Base-by-base conservation (phyloP, 1,139 yeast genomes). In the Suhomyces taliae region DNA sequence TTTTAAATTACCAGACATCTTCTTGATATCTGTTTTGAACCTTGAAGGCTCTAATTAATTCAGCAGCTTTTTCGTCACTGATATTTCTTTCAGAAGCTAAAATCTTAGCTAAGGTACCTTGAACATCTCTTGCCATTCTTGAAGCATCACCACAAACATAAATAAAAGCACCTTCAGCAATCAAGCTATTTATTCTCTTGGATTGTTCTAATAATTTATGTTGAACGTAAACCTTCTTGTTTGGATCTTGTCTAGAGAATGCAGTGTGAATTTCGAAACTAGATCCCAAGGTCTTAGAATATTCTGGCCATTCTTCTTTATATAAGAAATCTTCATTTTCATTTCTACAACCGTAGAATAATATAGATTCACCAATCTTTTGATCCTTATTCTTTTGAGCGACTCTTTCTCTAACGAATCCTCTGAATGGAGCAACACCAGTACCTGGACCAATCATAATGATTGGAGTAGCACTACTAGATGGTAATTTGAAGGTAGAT, bases 91-190 rank as follows among this genome's bases (percentile, higher is more conserved):
- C 82, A 50, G 79, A 67, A 41, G 84, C 70, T 46, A 91, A 67
- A 50, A 93, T 84, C 53, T 78, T 75, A 26, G 78, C 76, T 52
- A 93, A 75, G 3, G 95, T 77, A 41, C 76, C 69, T 61, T 88
- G 93, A n/a, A 93, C 99, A 63, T 90, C 97, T 68, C 95, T 85
- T 2, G 99, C 97, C 99, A 93, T 93, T 58, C 81, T 83, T 41
- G 87, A 82, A 32, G 99, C 98, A 72, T 93, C 98, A 62, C 99
- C 99, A 77, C 99, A 93, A 31, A 93, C 96, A 65, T 93, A 93
- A 54, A 93, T 79, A 64, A 84, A 87, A 0, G 96, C 97, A 46
- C 97, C 97, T 34, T 78, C 70, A 49, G 78, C 73, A 47, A 93
- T 68, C 52, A 91, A 71, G 44, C 78, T 70, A 58, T 81, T 79